phyloP scores from a whole-genome alignment of 257 asterid species.

The Lycium ferocissimum region DNA sequence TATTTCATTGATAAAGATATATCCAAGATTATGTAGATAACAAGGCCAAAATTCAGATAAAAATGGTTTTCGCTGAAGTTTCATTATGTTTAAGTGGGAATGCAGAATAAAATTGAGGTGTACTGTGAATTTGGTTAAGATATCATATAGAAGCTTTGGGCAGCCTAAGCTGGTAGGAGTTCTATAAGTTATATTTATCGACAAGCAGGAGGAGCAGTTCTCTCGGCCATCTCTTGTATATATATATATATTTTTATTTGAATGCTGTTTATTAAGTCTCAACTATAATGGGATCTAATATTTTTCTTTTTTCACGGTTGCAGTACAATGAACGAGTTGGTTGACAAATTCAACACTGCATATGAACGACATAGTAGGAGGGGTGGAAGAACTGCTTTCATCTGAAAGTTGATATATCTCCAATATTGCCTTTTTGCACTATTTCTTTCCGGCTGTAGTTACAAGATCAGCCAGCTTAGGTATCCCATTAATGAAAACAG shows the following conservation, averaged over 20 bases:
- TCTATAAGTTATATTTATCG: neutral
- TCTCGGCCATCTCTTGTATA: neutral
- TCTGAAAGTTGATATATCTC: conserved; percentile 40
- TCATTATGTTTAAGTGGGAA: neutral
- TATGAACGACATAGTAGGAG: conserved; percentile 86
- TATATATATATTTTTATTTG: neutral
- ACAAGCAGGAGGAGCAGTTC: neutral
- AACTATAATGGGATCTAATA: conserved; percentile 22
- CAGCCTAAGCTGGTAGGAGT: neutral
- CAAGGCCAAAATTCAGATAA: neutral
- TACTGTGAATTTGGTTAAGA: neutral
- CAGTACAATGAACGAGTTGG: conserved; percentile 95
- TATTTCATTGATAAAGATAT: neutral
- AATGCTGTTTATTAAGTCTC: neutral
- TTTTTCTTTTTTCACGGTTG: conserved; percentile 31
- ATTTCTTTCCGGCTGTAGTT: neutral
- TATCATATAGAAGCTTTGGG: neutral
- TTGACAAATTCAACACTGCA: conserved; percentile 86
- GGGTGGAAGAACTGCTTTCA: conserved; percentile 77
- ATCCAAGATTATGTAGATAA: neutral
- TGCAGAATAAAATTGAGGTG: conserved; percentile 25
- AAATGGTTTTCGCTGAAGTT: neutral
- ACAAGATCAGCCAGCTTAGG: neutral
- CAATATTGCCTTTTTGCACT: neutral
- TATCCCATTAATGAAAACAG: neutral